Evolutionary conservation across 768 basidiomycete genomes (phyloP).

Genomic region (Termitomyces sp.): DNA sequence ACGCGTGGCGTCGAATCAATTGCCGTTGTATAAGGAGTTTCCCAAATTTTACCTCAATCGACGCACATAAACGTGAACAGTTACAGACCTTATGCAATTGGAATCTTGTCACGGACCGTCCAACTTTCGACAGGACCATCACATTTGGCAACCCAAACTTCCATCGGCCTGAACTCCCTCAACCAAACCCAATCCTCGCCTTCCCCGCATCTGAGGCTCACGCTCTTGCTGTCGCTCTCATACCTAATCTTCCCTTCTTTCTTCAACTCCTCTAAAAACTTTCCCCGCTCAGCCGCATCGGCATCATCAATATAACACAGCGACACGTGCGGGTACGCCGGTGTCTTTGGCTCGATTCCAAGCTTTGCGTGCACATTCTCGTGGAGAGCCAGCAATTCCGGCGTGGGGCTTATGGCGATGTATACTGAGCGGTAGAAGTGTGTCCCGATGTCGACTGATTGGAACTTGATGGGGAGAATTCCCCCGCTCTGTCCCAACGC

Average conservation of each 20-base stretch:
- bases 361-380: constrained; percentile 34
- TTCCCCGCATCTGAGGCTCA: constrained; percentile 28
- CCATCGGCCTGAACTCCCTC: constrained; percentile 35
- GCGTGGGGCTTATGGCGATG: constrained; percentile 40
- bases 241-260: constrained; percentile 26
- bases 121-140: constrained; percentile 57
- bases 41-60: no score
- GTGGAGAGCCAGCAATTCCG: constrained; percentile 45
- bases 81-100: constrained; percentile 1
- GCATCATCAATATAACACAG: constrained; percentile 66
- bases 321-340: constrained; percentile 67
- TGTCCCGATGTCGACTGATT: constrained; percentile 48
- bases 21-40: background rate
- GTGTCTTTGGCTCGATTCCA: constrained; percentile 39
- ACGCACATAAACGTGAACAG: background rate
- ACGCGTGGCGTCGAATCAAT: background rate
- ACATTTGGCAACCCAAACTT: constrained; percentile 58
- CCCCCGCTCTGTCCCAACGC: constrained; percentile 20
- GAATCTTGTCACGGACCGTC: constrained; percentile 37
- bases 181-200: constrained; percentile 29
- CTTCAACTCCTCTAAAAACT: constrained; percentile 38
- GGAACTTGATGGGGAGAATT: constrained; percentile 41
- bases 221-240: constrained; percentile 7
- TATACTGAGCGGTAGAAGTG: constrained; percentile 73
- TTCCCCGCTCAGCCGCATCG: constrained; percentile 54